phyloP scores from a whole-genome alignment of 805 yeast genomes.

The Kregervanrija delftensis region DNA sequence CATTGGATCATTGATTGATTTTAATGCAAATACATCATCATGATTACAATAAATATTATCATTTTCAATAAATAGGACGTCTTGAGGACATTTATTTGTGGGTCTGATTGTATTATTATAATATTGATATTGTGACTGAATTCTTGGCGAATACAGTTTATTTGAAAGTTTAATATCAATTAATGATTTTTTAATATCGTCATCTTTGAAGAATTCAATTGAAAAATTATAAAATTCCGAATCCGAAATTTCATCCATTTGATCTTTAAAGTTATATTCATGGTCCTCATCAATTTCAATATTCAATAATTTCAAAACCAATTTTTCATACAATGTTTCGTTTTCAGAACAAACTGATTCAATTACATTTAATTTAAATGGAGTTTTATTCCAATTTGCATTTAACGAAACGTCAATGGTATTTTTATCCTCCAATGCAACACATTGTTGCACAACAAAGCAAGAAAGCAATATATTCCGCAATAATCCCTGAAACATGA shows the following conservation, averaged over 20 bases:
- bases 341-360: slow-evolving; percentile 34
- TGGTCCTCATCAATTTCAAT: slow-evolving; percentile 16
- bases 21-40: slow-evolving; percentile 74
- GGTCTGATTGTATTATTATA: slow-evolving; percentile 34
- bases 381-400: slow-evolving; percentile 35
- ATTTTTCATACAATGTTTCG: slow-evolving; percentile 30
- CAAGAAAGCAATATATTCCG: too few relatives aligned
- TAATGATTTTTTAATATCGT: slow-evolving; percentile 13
- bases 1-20: slow-evolving; percentile 37
- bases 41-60: slow-evolving; percentile 50
- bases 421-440: neutral
- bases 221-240: slow-evolving; percentile 20
- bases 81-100: slow-evolving; percentile 10
- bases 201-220: slow-evolving; percentile 9
- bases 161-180: slow-evolving; percentile 39
- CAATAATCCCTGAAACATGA: too few relatives aligned
- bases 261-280: slow-evolving; percentile 1
- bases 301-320: slow-evolving; percentile 25
- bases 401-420: slow-evolving; percentile 26
- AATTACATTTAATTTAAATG: slow-evolving; percentile 34
- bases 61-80: slow-evolving; percentile 34
- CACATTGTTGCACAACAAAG: too few relatives aligned
- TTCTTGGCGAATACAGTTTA: slow-evolving; percentile 50
- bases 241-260: slow-evolving; percentile 25
- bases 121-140: slow-evolving; percentile 56